A percentile compares a stretch with the other conserved stretches of the same genome.
These are phyloP conservation scores for Hypholoma fasciculare DNA, from an alignment of 768 basidiomycete species.

Conservation along the genomic window DNA sequence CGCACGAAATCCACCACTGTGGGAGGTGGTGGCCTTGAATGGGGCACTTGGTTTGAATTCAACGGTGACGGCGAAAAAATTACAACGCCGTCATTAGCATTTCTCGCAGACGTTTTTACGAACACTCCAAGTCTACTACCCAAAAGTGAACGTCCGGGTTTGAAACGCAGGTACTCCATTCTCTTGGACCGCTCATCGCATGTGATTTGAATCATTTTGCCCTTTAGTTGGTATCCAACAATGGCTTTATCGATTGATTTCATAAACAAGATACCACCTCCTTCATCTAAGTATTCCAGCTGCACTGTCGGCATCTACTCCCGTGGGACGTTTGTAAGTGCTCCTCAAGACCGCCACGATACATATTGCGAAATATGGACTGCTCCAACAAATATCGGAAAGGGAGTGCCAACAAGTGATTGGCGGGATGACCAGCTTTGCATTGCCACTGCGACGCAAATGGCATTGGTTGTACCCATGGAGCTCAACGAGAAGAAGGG, in stretches of 20 bases:
- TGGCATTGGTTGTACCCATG: constrained; percentile 51
- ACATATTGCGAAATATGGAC: constrained; percentile 65
- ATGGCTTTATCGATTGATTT: constrained; percentile 63
- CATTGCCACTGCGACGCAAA: constrained; percentile 60
- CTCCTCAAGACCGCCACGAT: constrained; percentile 60
- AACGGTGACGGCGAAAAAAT: constrained; percentile 41
- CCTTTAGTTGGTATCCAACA: constrained; percentile 61
- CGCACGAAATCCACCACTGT: constrained; percentile 39
- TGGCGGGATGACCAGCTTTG: constrained; percentile 71
- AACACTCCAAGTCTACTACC: constrained; percentile 51
- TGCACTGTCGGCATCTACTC: constrained; percentile 62
- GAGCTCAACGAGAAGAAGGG: constrained; percentile 36
- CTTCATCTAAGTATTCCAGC: constrained; percentile 37
- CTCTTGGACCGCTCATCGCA: background rate
- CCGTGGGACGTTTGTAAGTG: constrained; percentile 48
- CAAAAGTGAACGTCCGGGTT: constrained; percentile 37
- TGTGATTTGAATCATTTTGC: background rate
- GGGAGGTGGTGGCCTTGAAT: constrained; percentile 56
- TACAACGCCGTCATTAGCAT: constrained; percentile 48
- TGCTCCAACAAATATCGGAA: constrained; percentile 55
- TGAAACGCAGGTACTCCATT: constrained; percentile 28
- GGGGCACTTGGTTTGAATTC: constrained; percentile 61
- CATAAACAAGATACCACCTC: constrained; percentile 55
- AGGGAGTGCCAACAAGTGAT: constrained; percentile 37
- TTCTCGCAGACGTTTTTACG: constrained; percentile 55